Percentiles rank a stretch among this genome's conserved stretches.
Evolutionary conservation across 441 rosid species (phyloP).

Genomic region (Populus hybrid): DNA sequence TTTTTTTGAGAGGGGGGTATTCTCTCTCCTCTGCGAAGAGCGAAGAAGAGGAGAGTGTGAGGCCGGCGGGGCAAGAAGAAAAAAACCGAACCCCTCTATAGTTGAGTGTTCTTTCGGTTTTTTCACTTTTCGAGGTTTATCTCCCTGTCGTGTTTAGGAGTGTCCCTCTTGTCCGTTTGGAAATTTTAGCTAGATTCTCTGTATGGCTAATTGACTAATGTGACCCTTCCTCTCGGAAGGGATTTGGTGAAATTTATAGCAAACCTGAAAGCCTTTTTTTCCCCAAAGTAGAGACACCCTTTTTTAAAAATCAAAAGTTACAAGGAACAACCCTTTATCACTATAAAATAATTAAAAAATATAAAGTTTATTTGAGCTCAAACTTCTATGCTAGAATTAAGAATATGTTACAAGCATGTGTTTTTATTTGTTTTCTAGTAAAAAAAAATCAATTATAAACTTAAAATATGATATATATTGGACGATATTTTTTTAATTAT

Average conservation of each 20-base stretch:
- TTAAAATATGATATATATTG: no score
- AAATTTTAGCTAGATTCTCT: no score
- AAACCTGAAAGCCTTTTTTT: no score
- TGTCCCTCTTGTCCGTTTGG: neutral
- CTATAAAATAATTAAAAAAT: no score
- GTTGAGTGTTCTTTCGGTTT: neutral
- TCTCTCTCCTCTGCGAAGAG: slow-evolving; percentile 43
- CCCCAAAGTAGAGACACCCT: no score
- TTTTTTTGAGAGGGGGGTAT: slow-evolving; percentile 20
- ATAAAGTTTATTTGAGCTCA: no score
- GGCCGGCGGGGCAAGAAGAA: slow-evolving; percentile 7
- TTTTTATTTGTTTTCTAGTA: no score
- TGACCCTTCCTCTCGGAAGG: neutral
- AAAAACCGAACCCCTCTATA: slow-evolving; percentile 23
- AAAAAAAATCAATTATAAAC: neutral
- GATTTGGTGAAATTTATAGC: neutral
- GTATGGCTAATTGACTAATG: neutral
- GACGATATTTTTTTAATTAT: no score
- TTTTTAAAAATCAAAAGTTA: no score
- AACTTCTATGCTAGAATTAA: no score
- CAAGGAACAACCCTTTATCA: no score
- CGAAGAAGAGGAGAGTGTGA: slow-evolving; percentile 24
- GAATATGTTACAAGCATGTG: no score
- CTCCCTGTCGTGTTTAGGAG: neutral
- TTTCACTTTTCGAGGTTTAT: neutral